These are phyloP conservation scores for Poronia punctata DNA, from an alignment of 495 filamentous ascomycete genomes.

Conservation along the genomic window DNA sequence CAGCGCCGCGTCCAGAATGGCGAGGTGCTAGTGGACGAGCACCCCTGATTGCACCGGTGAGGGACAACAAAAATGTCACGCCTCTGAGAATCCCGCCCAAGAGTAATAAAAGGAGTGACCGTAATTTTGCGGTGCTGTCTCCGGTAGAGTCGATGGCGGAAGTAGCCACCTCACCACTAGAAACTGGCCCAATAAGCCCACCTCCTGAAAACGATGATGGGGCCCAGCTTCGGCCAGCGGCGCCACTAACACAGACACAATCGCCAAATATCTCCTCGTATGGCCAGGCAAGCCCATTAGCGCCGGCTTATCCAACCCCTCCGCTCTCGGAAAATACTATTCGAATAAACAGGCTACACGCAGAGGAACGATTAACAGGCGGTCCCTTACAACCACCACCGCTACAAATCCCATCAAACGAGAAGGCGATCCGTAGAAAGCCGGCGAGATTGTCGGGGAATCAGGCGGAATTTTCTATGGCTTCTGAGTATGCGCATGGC, in stretches of 20 bases:
- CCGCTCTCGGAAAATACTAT: constrained; percentile 24
- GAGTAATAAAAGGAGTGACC: constrained; percentile 30
- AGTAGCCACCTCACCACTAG: constrained; percentile 10
- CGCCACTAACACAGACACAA: constrained; percentile 5
- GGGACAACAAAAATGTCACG: constrained; percentile 33
- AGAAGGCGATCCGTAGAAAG: constrained; percentile 32
- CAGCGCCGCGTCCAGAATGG: constrained; percentile 42
- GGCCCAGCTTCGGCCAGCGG: background rate
- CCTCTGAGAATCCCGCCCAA: constrained; percentile 41
- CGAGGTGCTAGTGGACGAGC: constrained; percentile 46
- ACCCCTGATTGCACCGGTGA: constrained; percentile 40
- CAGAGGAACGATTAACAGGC: background rate
- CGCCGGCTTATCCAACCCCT: constrained; percentile 28
- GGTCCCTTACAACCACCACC: constrained; percentile 11
- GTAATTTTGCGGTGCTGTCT: constrained; percentile 11
- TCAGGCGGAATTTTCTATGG: constrained; percentile 28
- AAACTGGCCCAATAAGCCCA: background rate
- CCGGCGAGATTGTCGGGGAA: constrained; percentile 25
- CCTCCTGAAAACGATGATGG: background rate
- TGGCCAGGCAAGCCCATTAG: constrained; percentile 1
- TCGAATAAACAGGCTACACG: constrained; percentile 6
- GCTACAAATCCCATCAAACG: constrained; percentile 22
- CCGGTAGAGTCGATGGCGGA: constrained; percentile 19
- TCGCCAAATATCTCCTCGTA: constrained; percentile 7
- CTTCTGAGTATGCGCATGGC: constrained; percentile 31